A percentile compares a stretch with the other conserved stretches of the same genome.
Evolutionary conservation across 371 early-diverging fungal genomes (phyloP).

Genomic region (Syncephalis fuscata): DNA sequence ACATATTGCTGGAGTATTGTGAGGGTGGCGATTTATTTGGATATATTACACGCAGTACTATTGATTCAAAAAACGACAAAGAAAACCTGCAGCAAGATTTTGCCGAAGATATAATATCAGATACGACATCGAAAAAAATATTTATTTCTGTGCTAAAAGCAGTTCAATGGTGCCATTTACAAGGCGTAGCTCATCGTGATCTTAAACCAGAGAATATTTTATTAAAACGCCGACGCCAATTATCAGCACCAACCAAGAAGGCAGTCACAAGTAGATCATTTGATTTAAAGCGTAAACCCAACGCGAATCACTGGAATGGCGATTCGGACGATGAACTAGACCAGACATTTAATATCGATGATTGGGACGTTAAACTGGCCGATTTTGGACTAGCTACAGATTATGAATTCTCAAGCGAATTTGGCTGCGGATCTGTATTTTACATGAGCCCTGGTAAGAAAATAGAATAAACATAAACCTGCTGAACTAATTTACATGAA

Average conservation of each 20-base stretch:
- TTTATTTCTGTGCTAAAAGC: slow-evolving; percentile 39
- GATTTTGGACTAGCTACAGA: slow-evolving; percentile 90
- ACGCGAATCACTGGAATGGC: not conserved
- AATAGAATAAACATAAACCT: not conserved
- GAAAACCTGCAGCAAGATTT: not conserved
- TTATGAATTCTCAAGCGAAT: slow-evolving; percentile 47
- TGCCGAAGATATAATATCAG: slow-evolving; percentile 26
- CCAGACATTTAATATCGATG: not conserved
- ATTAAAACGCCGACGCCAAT: not conserved
- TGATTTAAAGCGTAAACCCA: no score
- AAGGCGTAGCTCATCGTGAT: slow-evolving; percentile 51
- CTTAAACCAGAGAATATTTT: slow-evolving; percentile 43
- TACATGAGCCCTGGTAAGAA: slow-evolving; percentile 76
- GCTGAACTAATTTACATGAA: not conserved
- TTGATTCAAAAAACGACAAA: no score
- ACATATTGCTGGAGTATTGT: slow-evolving; percentile 56
- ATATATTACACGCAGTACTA: slow-evolving; percentile 30
- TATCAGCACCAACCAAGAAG: no score
- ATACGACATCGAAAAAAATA: slow-evolving; percentile 25
- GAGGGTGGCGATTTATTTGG: slow-evolving; percentile 49
- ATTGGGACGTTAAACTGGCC: slow-evolving; percentile 53
- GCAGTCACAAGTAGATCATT: not conserved
- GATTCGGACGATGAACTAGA: slow-evolving; percentile 1
- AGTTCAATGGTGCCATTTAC: slow-evolving; percentile 32
- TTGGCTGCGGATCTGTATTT: slow-evolving; percentile 81